A percentile compares a stretch with the other conserved stretches of the same genome.
Conservation (phyloP, 768 basidiomycete species). For the Amanita inopinata region DNA sequence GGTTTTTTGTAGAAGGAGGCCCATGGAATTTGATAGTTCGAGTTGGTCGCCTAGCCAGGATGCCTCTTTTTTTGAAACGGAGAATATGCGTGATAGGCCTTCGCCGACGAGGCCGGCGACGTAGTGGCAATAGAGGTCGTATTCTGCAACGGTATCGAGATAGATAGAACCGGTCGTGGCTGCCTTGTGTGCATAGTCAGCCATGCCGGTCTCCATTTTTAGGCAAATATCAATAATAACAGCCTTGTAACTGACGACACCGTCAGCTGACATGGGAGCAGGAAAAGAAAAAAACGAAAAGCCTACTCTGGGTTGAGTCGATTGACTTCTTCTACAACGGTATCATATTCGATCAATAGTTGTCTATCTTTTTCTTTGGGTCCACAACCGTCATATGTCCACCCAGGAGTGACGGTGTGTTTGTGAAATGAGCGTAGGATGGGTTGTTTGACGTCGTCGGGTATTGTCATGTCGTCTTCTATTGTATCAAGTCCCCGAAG, state of each 20-base stretch:
- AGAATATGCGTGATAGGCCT: constrained; percentile 82
- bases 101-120: constrained; percentile 97
- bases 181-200: constrained; percentile 84
- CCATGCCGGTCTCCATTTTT: constrained; percentile 95
- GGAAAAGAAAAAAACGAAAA: neutral
- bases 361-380: constrained; percentile 84
- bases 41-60: constrained; percentile 69
- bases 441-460: constrained; percentile 79
- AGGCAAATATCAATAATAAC: constrained; percentile 75
- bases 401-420: constrained; percentile 72
- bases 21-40: constrained; percentile 88
- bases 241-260: constrained; percentile 45
- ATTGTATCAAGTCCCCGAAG: constrained; percentile 93
- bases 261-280: constrained; percentile 6
- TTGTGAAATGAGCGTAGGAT: constrained; percentile 76
- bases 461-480: constrained; percentile 96
- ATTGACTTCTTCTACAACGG: constrained; percentile 73
- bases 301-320: constrained; percentile 54
- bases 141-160: constrained; percentile 72
- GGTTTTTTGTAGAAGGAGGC: constrained; percentile 93
- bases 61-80: constrained; percentile 76
- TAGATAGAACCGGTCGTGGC: constrained; percentile 60
- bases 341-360: constrained; percentile 75
- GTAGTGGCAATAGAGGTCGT: constrained; percentile 97
- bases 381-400: constrained; percentile 76